Percentiles rank a stretch among this genome's conserved stretches.
Conservation (phyloP, 495 filamentous ascomycete species). For the Evernia prunastri region DNA sequence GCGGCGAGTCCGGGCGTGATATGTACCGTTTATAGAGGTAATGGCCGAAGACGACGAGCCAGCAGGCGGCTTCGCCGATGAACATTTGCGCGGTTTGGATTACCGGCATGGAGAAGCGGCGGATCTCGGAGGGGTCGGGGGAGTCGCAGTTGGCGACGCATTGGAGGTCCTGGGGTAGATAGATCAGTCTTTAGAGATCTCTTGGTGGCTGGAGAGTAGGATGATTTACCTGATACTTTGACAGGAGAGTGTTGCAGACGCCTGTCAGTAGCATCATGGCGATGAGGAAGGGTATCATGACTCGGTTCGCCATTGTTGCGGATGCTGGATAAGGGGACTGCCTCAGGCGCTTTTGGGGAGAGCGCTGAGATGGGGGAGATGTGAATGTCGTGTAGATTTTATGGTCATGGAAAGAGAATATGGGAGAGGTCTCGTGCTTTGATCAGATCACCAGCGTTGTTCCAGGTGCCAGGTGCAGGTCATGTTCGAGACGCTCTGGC, state of each 20-base stretch:
- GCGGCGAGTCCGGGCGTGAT: conserved; percentile 33
- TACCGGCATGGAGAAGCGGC: conserved; percentile 86
- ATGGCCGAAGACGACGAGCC: conserved; percentile 70
- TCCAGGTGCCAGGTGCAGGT: too few species aligned
- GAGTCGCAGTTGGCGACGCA: conserved; percentile 86
- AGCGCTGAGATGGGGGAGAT: background rate
- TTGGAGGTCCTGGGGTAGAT: conserved; percentile 70
- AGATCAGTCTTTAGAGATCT: conserved; percentile 13
- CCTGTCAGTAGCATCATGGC: conserved; percentile 89
- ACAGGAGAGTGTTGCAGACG: conserved; percentile 93
- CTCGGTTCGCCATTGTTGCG: conserved; percentile 48
- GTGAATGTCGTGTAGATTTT: background rate
- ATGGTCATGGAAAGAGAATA: background rate
- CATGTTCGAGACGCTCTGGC: too few species aligned
- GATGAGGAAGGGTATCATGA: conserved; percentile 73
- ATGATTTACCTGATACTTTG: conserved; percentile 76
- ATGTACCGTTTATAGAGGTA: conserved; percentile 56
- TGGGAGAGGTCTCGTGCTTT: background rate
- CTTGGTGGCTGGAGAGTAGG: background rate
- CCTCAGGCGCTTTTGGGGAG: background rate
- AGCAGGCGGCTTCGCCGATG: conserved; percentile 85
- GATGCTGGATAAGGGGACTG: background rate
- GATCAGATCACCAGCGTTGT: background rate
- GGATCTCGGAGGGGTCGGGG: conserved; percentile 57
- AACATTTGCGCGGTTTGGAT: conserved; percentile 96